Conservation (phyloP, 2,329 filamentous ascomycete genomes). For the Claviceps sp. region DNA sequence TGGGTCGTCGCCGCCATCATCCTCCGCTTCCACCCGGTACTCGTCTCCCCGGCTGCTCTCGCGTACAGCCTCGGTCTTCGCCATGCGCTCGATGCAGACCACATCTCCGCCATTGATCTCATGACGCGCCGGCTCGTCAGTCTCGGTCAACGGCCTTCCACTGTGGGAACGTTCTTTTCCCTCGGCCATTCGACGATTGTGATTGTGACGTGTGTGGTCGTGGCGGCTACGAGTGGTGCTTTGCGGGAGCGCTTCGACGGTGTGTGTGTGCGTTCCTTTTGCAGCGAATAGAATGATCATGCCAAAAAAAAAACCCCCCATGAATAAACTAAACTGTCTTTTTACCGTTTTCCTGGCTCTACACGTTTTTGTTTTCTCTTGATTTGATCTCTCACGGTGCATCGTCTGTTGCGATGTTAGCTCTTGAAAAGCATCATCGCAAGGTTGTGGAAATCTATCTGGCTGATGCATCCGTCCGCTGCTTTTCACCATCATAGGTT, state of each 20-base stretch:
- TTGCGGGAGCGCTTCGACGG: constrained; percentile 66
- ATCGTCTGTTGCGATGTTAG: no score
- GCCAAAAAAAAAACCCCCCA: no score
- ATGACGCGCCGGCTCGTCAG: constrained; percentile 86
- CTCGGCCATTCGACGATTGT: constrained; percentile 91
- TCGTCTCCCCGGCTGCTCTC: constrained; percentile 70
- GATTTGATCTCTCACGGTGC: no score
- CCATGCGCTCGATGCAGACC: constrained; percentile 96
- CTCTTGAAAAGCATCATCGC: no score
- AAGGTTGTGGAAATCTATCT: background rate
- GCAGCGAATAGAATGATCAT: no score
- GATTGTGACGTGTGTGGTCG: constrained; percentile 76
- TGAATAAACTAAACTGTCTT: no score
- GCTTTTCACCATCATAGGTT: constrained; percentile 25
- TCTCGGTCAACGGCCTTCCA: constrained; percentile 71
- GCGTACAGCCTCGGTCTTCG: constrained; percentile 82
- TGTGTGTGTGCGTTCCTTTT: background rate
- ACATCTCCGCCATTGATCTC: constrained; percentile 75
- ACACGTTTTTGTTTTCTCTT: no score
- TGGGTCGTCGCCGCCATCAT: constrained; percentile 42
- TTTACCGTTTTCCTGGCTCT: no score
- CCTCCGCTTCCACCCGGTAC: constrained; percentile 37
- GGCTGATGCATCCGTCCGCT: no score
- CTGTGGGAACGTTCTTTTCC: constrained; percentile 89
- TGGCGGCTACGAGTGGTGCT: constrained; percentile 79